phyloP scores from a whole-genome alignment of 805 yeast genomes.

The Zygoascus ofunaensis region DNA sequence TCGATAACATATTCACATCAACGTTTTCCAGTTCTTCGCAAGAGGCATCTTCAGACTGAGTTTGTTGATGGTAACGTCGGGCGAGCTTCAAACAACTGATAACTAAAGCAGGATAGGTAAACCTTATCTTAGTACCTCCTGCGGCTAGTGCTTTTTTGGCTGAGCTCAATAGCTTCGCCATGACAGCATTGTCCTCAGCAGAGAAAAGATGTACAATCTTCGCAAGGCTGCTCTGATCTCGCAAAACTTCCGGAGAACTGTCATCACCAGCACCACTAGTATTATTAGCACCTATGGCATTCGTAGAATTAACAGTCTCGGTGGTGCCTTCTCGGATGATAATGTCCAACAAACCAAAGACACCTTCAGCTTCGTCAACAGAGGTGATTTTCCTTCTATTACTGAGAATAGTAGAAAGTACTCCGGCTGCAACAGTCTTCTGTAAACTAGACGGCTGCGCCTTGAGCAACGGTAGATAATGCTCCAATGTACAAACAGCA shows the following conservation, averaged over 20 bases:
- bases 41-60: neutral
- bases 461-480: constrained; percentile 46
- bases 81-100: constrained; percentile 51
- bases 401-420: constrained; percentile 48
- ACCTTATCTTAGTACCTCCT: constrained; percentile 46
- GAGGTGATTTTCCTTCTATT: constrained; percentile 32
- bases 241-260: constrained; percentile 19
- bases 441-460: constrained; percentile 46
- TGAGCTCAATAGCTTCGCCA: constrained; percentile 38
- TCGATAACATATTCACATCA: constrained; percentile 32
- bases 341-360: constrained; percentile 50
- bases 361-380: constrained; percentile 45
- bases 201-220: constrained; percentile 59
- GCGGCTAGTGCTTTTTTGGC: constrained; percentile 43
- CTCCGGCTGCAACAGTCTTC: constrained; percentile 48
- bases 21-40: constrained; percentile 16
- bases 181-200: constrained; percentile 38
- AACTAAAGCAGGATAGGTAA: constrained; percentile 70
- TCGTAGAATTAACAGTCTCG: constrained; percentile 11
- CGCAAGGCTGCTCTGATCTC: constrained; percentile 38
- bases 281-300: constrained; percentile 19
- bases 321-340: constrained; percentile 37
- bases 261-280: constrained; percentile 3
- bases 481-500: constrained; percentile 32
- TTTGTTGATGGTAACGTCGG: constrained; percentile 33